A percentile compares a stretch with the other conserved stretches of the same genome.
phyloP scores from a whole-genome alignment of 176 grass and related monocot genomes.

The Tillandsia fasciculata region DNA sequence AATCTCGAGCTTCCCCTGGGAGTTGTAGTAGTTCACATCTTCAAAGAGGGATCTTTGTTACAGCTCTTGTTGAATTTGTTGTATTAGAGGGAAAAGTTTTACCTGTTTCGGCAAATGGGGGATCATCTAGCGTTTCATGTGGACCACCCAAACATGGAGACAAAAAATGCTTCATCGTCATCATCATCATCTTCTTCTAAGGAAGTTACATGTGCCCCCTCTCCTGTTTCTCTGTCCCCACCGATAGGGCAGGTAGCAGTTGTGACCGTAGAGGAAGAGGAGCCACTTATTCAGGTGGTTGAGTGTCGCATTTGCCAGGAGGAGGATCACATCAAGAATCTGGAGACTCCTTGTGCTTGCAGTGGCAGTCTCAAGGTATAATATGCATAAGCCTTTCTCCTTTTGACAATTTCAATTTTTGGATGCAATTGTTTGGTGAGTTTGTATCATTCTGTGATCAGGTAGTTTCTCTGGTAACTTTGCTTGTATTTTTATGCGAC shows the following conservation, averaged over 20 bases:
- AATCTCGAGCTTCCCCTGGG: constrained; percentile 2
- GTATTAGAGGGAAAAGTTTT: constrained; percentile 1
- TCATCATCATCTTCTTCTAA: constrained; percentile 14
- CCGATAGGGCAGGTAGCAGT: constrained; percentile 9
- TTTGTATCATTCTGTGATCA: neutral
- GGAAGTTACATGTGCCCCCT: too few species aligned
- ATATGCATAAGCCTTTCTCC: neutral
- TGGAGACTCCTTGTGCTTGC: constrained; percentile 71
- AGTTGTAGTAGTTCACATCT: constrained; percentile 18
- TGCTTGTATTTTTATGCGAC: too few species aligned
- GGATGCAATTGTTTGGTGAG: neutral
- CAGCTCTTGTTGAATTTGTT: too few species aligned
- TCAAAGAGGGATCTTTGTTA: neutral
- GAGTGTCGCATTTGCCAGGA: constrained; percentile 95
- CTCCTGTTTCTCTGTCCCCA: too few species aligned
- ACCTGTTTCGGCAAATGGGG: constrained; percentile 33
- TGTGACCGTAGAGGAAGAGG: constrained; percentile 45
- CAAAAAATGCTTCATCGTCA: constrained; percentile 16
- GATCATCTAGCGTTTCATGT: constrained; percentile 43
- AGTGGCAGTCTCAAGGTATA: constrained; percentile 78
- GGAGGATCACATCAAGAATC: constrained; percentile 63
- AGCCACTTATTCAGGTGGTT: constrained; percentile 54
- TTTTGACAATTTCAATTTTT: constrained; percentile 1
- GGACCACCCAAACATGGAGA: constrained; percentile 29
- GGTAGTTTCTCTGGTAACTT: too few species aligned